phyloP scores from a whole-genome alignment of 352 stramenopile species.

The Thraustotheca clavata region DNA sequence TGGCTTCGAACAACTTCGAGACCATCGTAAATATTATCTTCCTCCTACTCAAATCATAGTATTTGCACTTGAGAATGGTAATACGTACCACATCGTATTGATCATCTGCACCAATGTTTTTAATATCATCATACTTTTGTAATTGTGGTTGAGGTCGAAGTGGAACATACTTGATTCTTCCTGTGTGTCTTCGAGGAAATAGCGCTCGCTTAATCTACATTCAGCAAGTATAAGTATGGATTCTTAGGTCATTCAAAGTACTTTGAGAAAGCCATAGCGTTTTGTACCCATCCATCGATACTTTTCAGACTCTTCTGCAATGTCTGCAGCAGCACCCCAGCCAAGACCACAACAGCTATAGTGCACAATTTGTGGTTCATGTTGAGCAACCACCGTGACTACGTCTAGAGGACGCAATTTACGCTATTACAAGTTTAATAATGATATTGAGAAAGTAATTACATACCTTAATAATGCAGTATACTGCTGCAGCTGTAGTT shows the following conservation, averaged over 20 bases:
- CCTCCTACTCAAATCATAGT: slow-evolving; percentile 26
- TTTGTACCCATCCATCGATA: slow-evolving; percentile 70
- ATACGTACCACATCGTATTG: slow-evolving; percentile 53
- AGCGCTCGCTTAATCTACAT: slow-evolving; percentile 39
- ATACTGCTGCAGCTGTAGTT: slow-evolving; percentile 52
- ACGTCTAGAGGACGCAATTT: slow-evolving; percentile 75
- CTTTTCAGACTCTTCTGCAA: slow-evolving; percentile 65
- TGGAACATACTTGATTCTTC: slow-evolving; percentile 54
- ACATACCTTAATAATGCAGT: slow-evolving; percentile 61
- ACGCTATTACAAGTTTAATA: slow-evolving; percentile 22
- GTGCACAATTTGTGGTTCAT: slow-evolving; percentile 54
- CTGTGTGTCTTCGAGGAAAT: slow-evolving; percentile 53
- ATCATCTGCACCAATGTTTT: slow-evolving; percentile 58
- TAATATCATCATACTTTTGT: slow-evolving; percentile 65
- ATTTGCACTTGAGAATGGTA: not conserved
- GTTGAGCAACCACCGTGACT: slow-evolving; percentile 46
- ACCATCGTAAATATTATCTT: slow-evolving; percentile 66
- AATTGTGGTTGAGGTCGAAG: slow-evolving; percentile 54
- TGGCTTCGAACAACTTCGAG: slow-evolving; percentile 33
- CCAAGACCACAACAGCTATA: slow-evolving; percentile 79
- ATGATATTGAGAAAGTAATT: not conserved
- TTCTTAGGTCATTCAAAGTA: slow-evolving; percentile 9
- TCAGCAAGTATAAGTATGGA: no score
- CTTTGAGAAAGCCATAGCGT: slow-evolving; percentile 68
- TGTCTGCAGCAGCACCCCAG: slow-evolving; percentile 66